phyloP scores from a whole-genome alignment of 805 yeast genomes.

The Ogataea saltuana region DNA sequence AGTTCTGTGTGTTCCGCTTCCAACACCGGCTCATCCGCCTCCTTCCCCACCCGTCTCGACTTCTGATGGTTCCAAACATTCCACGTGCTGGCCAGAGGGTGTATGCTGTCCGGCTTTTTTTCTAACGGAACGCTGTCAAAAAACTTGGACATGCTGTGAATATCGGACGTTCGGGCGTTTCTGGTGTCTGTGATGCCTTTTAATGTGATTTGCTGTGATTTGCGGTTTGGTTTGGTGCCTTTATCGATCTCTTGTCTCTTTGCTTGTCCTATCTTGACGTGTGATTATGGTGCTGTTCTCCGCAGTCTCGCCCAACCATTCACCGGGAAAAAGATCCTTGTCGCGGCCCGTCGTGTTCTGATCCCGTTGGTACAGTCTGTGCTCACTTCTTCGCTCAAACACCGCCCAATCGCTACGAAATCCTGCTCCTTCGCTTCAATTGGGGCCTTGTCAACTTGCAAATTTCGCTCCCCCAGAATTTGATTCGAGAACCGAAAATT shows the following conservation, averaged over 20 bases:
- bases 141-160: slow-evolving; percentile 18
- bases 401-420: no score
- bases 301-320: no score
- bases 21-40: neutral
- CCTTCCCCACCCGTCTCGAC: slow-evolving; percentile 8
- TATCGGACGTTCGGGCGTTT: neutral
- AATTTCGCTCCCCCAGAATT: neutral
- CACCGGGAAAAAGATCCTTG: no score
- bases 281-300: no score
- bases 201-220: neutral
- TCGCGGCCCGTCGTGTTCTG: no score
- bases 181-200: neutral
- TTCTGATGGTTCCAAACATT: slow-evolving; percentile 24
- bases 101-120: slow-evolving; percentile 6
- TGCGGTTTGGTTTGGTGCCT: no score
- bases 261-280: no score
- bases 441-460: no score
- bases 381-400: no score
- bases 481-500: neutral
- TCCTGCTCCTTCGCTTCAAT: no score
- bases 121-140: slow-evolving; percentile 11
- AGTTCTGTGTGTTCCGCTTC: neutral
- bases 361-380: no score
- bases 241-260: no score
- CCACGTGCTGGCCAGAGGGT: slow-evolving; percentile 19